Evolutionary conservation across 441 rosid species (phyloP), one percentile per base, ranked within the genome.

Genomic region (Rhodomyrtus psidioides): DNA sequence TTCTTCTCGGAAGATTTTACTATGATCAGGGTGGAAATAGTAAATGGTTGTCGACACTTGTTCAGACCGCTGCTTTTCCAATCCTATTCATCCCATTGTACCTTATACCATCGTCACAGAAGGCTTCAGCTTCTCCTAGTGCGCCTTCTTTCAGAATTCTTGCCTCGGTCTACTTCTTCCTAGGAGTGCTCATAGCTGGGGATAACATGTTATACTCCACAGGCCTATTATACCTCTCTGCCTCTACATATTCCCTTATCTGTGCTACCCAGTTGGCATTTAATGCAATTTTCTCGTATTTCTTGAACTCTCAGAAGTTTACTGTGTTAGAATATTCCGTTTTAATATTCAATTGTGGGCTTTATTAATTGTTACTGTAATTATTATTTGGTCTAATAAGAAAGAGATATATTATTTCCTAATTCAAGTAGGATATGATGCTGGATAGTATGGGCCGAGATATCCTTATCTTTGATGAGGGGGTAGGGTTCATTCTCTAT

Each of bases 11-110:
- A 27, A 90, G 98, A 85, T 94, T 93, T 91, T 97, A 96, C 84
- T 97, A 95, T 84, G 99, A 91, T 59, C 88, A 92, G 88, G 98
- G 99, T 62, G 99, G 99, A 58, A 94, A 94, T 59, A 97, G 98
- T 59, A 94, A 90, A 90, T 97, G 98, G 99, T 86, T 95, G 92
- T 94, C 98, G 2, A 97, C 98, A 56, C 93, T 97, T 88, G 95
- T 96, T 83, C 98, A 97, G 81, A 97, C 96, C 1, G 96, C 93
- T 53, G 98, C 91, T 82, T 96, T 96, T 90, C 98, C 98, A 1
- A 86, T 97, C 86, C 95, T 96, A 34, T 92, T 53, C 82, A 79
- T 96, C 82, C 98, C 99, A 0, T 91, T 92, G 56, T 87, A 88
- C 81, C 85, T 97, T 46, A 89, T 97, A 82, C 93, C 94, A 70